A percentile compares a stretch with the other conserved stretches of the same genome.
Conservation (phyloP, 805 yeast genomes). For the Yarrowia sp. region DNA sequence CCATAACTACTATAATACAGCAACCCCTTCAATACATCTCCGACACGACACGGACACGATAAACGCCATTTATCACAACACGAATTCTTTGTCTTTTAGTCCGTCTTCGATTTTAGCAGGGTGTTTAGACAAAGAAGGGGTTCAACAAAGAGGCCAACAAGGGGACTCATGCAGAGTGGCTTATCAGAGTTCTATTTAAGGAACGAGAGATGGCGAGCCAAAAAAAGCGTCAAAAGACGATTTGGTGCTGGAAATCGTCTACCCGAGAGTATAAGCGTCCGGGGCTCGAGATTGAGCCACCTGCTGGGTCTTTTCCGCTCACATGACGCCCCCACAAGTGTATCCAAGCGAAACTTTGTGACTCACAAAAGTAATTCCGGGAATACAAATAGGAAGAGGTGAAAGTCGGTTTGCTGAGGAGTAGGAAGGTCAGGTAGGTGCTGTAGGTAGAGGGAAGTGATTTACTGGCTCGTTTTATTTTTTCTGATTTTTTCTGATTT, state of each 20-base stretch:
- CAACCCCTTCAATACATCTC: too few relatives aligned
- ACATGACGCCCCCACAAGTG: neutral
- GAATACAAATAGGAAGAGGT: neutral
- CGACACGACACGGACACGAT: neutral
- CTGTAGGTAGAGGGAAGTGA: too few relatives aligned
- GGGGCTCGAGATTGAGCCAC: too few relatives aligned
- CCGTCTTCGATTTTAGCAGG: neutral
- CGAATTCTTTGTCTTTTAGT: neutral
- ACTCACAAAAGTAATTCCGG: neutral
- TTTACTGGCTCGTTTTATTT: too few relatives aligned
- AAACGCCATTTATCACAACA: neutral
- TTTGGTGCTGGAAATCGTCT: too few relatives aligned
- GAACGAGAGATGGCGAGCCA: neutral
- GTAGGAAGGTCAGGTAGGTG: too few relatives aligned
- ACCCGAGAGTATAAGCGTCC: too few relatives aligned
- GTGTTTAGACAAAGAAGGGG: neutral
- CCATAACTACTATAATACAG: too few relatives aligned
- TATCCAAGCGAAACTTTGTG: neutral
- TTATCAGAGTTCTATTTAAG: slow-evolving; percentile 1
- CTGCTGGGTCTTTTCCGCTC: neutral
- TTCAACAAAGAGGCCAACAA: neutral
- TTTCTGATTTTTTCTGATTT: too few relatives aligned
- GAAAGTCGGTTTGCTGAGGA: too few relatives aligned
- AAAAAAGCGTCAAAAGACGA: too few relatives aligned
- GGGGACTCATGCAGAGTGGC: neutral